Evolutionary conservation across 2,329 filamentous ascomycete species (phyloP).

Genomic region (Ceratocystis ficicola): DNA sequence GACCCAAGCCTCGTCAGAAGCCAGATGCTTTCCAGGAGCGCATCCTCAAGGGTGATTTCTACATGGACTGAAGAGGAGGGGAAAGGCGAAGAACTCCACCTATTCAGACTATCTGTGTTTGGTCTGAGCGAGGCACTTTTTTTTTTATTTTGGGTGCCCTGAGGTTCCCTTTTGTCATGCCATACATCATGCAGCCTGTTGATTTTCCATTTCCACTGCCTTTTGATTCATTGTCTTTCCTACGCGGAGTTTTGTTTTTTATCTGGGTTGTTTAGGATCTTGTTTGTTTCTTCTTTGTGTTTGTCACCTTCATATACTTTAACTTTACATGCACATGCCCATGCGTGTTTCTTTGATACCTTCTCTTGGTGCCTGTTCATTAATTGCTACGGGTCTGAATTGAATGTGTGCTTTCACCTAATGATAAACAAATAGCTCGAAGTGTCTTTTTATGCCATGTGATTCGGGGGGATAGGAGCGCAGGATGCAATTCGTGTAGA

Average conservation of each 20-base stretch:
- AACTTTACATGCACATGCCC: conserved; percentile 18
- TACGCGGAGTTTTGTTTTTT: neutral
- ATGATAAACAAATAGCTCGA: neutral
- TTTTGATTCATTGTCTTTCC: neutral
- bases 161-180: neutral
- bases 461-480: neutral
- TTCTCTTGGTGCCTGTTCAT: neutral
- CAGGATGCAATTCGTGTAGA: too few relatives aligned
- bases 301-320: neutral
- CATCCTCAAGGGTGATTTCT: conserved; percentile 94
- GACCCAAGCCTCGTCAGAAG: conserved; percentile 54
- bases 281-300: neutral
- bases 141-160: conserved; percentile 2
- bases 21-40: conserved; percentile 94
- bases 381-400: neutral
- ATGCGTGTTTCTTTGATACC: conserved; percentile 12
- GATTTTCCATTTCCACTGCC: neutral
- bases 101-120: neutral
- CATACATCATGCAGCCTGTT: conserved; percentile 12
- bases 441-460: neutral
- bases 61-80: conserved; percentile 62
- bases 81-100: neutral
- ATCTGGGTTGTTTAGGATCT: neutral
- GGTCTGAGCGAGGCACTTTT: neutral
- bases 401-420: neutral